These are phyloP conservation scores for Termitomyces sp. DNA, from an alignment of 768 basidiomycete genomes.

Conservation along the genomic window DNA sequence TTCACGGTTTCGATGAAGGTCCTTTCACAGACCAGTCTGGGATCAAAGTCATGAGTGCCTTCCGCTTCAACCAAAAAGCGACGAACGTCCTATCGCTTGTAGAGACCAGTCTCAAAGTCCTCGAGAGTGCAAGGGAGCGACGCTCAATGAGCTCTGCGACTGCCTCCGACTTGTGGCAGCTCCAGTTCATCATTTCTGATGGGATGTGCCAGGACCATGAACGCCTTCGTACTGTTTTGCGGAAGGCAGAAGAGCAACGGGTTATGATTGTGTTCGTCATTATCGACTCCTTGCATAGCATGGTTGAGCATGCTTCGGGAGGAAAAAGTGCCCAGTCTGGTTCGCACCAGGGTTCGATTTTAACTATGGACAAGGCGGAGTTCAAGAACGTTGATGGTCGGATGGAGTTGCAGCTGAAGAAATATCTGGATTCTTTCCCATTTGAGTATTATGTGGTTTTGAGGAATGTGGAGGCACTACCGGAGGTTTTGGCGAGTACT, in stretches of 20 bases:
- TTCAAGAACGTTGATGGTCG: constrained; percentile 78
- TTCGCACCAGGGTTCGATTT: constrained; percentile 66
- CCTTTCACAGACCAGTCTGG: constrained; percentile 82
- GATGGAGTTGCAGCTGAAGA: constrained; percentile 84
- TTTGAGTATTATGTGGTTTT: constrained; percentile 98
- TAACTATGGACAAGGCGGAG: constrained; percentile 89
- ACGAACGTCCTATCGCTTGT: constrained; percentile 86
- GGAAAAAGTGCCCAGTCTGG: constrained; percentile 16
- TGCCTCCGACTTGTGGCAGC: constrained; percentile 89
- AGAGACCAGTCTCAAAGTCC: constrained; percentile 69
- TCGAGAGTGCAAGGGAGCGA: constrained; percentile 74
- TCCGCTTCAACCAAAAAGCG: constrained; percentile 85
- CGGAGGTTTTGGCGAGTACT: constrained; percentile 84
- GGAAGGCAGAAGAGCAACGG: constrained; percentile 84
- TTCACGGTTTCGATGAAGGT: constrained; percentile 83
- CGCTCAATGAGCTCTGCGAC: constrained; percentile 57
- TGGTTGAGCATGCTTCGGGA: constrained; percentile 11
- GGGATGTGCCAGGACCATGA: constrained; percentile 99
- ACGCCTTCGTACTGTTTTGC: constrained; percentile 68
- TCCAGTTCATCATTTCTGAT: constrained; percentile 97
- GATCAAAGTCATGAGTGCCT: constrained; percentile 74
- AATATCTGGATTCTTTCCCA: constrained; percentile 95
- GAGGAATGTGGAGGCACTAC: constrained; percentile 84
- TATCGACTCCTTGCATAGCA: constrained; percentile 77
- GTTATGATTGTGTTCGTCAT: constrained; percentile 97